Base-by-base conservation (phyloP, 2,329 filamentous ascomycete species). In the Phoma herbarum region DNA sequence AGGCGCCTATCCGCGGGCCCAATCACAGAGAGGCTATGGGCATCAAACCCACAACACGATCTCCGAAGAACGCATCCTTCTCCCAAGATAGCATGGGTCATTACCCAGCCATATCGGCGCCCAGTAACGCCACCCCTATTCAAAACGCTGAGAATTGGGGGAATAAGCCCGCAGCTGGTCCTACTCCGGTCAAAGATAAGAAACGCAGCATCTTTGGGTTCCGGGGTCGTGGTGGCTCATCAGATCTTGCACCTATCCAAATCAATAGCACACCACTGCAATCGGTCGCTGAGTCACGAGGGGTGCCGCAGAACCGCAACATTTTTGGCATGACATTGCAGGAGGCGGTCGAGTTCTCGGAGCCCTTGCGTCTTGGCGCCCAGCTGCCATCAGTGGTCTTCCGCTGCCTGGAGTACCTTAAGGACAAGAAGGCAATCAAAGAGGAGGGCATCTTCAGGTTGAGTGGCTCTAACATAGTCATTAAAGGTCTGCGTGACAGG, bases 391-490 rank as follows among this genome's bases (percentile, higher is more conserved):
- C 94, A 7, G 95, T 99, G 2, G 92, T 98, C 9, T 99, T 96
- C 79, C 89, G 95, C 57, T 97, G 93, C 73, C 91, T 99, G 61
- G 92, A 98, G 76, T 99, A 97, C 75, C 84, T 99, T 18, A 90
- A 92, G 65, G 85, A 87, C 7, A 93, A 93, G 80, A 87, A 91
- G 62, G 95, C 93, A 11, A 84, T 90, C 46, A 84, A 83, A 6
- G 95, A 99, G 76, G 95, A 99, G 77, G 95, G 95, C 42, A 97
- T 99, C 41, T 99, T 99, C 83, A 88, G 95, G 50, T 83, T 99
- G 41, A 98, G 93, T 75, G 95, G 95, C n/a, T 98, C 94, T 0
- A 98, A 97, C 73, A 86, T 96, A 53, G 89, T 97, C 48, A 96
- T 99, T 79, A 96, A 94, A 77, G 88, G 88, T 57, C 84, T 99